phyloP scores from a whole-genome alignment of 2,329 filamentous ascomycete species.

The Epichloe bromicola region DNA sequence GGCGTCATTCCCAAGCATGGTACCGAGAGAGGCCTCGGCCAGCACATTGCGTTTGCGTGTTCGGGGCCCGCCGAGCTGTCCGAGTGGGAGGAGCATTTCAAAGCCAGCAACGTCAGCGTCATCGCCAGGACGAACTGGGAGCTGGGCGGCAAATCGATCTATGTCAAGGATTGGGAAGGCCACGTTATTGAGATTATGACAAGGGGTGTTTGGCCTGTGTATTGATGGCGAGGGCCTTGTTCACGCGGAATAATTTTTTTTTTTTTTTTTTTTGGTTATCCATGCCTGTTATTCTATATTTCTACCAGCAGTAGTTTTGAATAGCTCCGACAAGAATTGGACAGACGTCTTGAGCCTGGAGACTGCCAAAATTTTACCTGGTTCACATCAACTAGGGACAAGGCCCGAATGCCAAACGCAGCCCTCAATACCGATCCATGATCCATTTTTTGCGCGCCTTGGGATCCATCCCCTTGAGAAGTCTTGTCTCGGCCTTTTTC shows the following conservation, averaged over 20 bases:
- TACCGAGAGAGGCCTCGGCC: slow-evolving; percentile 1
- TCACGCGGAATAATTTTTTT: too few relatives aligned
- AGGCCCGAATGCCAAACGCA: not conserved
- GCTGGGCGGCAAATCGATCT: not conserved
- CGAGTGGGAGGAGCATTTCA: slow-evolving; percentile 3
- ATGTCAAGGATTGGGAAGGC: slow-evolving; percentile 4
- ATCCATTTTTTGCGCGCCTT: slow-evolving; percentile 43
- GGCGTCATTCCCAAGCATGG: slow-evolving; percentile 4
- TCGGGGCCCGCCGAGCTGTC: not conserved
- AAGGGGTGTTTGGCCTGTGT: slow-evolving; percentile 2
- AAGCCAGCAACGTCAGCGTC: not conserved
- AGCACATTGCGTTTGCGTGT: slow-evolving; percentile 4
- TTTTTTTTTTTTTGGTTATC: too few relatives aligned
- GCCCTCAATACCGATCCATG: slow-evolving; percentile 44
- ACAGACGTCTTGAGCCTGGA: too few relatives aligned
- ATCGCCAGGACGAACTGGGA: slow-evolving; percentile 1
- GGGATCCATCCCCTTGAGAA: slow-evolving; percentile 29
- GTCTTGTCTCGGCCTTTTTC: slow-evolving; percentile 43
- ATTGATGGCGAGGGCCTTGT: not conserved
- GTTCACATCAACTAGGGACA: too few relatives aligned
- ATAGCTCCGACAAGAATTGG: too few relatives aligned
- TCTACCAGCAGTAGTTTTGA: not conserved
- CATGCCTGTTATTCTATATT: not conserved
- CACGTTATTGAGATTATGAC: slow-evolving; percentile 4
- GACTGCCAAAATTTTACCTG: too few relatives aligned